A percentile compares a stretch with the other conserved stretches of the same genome.
These are phyloP conservation scores for Phytophthora aleatoria DNA, from an alignment of 352 stramenopile genomes.

Conservation along the genomic window DNA sequence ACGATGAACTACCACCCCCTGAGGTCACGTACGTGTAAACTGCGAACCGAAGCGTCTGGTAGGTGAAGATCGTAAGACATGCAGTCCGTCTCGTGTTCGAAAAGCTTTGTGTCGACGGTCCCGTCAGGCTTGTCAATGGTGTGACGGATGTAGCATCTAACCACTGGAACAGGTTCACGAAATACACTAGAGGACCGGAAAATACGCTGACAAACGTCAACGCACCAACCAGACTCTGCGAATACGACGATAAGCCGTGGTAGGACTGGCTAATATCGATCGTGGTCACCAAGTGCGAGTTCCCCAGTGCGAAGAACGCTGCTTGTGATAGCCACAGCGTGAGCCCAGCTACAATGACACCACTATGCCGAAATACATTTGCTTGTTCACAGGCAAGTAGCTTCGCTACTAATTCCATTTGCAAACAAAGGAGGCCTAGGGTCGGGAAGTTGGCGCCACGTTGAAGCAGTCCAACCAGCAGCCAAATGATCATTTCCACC, in stretches of 20 bases:
- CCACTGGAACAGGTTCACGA: constrained; percentile 57
- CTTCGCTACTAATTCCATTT: constrained; percentile 40
- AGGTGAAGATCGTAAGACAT: constrained; percentile 48
- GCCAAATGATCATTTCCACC: constrained; percentile 63
- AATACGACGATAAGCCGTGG: constrained; percentile 79
- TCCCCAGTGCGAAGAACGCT: constrained; percentile 87
- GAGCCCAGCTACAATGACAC: constrained; percentile 31
- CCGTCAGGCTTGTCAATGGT: constrained; percentile 5
- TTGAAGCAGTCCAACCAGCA: constrained; percentile 65
- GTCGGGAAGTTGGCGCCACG: constrained; percentile 65
- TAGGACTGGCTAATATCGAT: constrained; percentile 91
- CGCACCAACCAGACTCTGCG: constrained; percentile 74
- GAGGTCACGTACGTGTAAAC: constrained; percentile 60
- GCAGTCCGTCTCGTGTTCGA: constrained; percentile 10
- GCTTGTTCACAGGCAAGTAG: constrained; percentile 23
- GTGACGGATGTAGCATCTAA: constrained; percentile 12
- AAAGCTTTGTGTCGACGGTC: not conserved
- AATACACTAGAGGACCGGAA: constrained; percentile 70
- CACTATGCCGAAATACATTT: constrained; percentile 4
- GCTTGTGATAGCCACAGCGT: constrained; percentile 59
- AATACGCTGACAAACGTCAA: constrained; percentile 82
- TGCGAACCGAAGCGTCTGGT: constrained; percentile 64
- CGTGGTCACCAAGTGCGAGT: constrained; percentile 90
- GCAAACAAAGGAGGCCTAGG: constrained; percentile 55
- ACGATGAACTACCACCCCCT: not conserved